Evolutionary conservation across 176 grass and related monocot species (phyloP).

Genomic region (Aegilops tauschii): DNA sequence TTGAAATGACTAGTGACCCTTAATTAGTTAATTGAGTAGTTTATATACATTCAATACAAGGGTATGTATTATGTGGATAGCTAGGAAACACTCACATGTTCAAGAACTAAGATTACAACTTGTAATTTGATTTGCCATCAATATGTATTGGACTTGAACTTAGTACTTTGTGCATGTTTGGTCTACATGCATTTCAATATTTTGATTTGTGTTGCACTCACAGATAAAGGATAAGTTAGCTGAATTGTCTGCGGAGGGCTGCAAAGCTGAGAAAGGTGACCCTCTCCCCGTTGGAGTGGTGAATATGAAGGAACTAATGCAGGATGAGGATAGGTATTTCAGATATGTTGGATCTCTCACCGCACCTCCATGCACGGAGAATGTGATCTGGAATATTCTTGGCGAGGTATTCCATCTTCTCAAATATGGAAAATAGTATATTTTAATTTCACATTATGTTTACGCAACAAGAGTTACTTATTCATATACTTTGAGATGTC

Average conservation of each 20-base stretch:
- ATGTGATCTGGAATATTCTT: constrained; percentile 73
- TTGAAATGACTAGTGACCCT: neutral
- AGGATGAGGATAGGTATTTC: constrained; percentile 40
- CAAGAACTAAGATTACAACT: neutral
- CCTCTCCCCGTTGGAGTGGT: constrained; percentile 44
- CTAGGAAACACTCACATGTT: neutral
- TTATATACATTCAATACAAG: neutral
- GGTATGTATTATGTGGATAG: neutral
- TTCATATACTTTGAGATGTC: neutral
- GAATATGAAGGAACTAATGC: constrained; percentile 37
- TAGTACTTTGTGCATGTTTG: neutral
- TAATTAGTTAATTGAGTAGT: neutral
- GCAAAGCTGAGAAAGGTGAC: constrained; percentile 35
- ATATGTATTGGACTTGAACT: neutral
- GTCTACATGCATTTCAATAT: neutral
- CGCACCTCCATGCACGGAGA: constrained; percentile 87
- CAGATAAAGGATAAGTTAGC: constrained; percentile 63
- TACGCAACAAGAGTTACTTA: neutral
- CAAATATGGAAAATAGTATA: neutral
- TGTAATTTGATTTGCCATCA: neutral
- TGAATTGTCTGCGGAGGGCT: constrained; percentile 37
- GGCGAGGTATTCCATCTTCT: constrained; percentile 34
- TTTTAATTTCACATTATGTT: neutral
- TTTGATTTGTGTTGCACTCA: neutral
- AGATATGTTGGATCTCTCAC: constrained; percentile 71